These are phyloP conservation scores for Mycosphaerella sp. DNA, from an alignment of 2,329 filamentous ascomycete species.

Conservation along the genomic window DNA sequence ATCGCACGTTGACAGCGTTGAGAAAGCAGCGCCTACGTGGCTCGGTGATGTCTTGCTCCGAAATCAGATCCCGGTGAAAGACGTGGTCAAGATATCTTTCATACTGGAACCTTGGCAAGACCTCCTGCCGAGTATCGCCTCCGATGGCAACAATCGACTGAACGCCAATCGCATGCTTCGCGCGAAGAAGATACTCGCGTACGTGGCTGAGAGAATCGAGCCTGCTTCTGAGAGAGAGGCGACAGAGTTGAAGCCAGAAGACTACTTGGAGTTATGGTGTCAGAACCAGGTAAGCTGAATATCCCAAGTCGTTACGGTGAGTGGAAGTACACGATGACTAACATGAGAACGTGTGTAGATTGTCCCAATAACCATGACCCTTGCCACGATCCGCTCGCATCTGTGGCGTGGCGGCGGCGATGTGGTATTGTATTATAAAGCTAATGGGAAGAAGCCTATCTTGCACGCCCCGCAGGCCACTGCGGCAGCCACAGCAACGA, in stretches of 20 bases:
- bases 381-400: constrained; percentile 87
- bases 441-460: constrained; percentile 73
- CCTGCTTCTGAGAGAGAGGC: constrained; percentile 41
- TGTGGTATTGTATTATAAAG: constrained; percentile 82
- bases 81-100: constrained; percentile 95
- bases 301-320: constrained; percentile 22
- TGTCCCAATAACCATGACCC: constrained; percentile 75
- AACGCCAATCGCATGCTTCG: constrained; percentile 97
- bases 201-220: constrained; percentile 89
- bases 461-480: constrained; percentile 15
- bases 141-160: constrained; percentile 77
- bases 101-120: constrained; percentile 76
- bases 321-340: constrained; percentile 13
- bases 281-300: constrained; percentile 68
- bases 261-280: constrained; percentile 92
- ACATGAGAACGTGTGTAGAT: constrained; percentile 36
- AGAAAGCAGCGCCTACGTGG: constrained; percentile 86
- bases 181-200: constrained; percentile 87
- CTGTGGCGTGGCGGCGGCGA: constrained; percentile 95
- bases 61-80: constrained; percentile 77
- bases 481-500: not conserved
- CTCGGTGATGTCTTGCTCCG: constrained; percentile 77
- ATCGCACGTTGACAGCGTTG: constrained; percentile 71
- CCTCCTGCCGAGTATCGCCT: constrained; percentile 63
- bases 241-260: constrained; percentile 68